phyloP scores from a whole-genome alignment of 176 grass and related monocot species.

The bread wheat (Triticum aestivum) region DNA sequence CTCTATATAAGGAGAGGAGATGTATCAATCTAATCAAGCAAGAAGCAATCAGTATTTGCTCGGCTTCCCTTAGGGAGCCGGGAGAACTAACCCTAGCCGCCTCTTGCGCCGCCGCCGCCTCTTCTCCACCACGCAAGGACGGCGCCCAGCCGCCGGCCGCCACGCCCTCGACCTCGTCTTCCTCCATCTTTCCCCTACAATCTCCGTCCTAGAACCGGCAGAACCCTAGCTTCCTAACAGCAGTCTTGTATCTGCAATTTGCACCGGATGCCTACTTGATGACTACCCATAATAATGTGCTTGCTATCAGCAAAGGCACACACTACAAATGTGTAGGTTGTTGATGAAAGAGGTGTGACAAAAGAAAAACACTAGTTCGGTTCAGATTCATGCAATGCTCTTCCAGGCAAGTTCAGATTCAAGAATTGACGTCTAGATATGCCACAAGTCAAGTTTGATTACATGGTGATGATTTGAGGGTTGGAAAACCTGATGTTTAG shows the following conservation, averaged over 20 bases:
- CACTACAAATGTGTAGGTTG: conserved; percentile 1
- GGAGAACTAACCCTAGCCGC: no score
- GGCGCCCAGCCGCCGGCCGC: no score
- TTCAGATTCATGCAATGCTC: background rate
- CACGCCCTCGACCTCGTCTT: no score
- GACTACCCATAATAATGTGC: background rate
- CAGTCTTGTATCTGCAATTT: background rate
- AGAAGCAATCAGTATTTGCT: no score
- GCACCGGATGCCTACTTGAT: background rate
- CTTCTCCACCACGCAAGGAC: no score
- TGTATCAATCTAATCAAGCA: no score
- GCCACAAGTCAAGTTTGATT: background rate
- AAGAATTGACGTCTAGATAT: background rate
- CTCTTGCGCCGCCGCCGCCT: no score
- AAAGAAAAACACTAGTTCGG: background rate
- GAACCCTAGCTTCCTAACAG: no score
- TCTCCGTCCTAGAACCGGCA: no score
- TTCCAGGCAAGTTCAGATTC: background rate
- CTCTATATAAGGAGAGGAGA: no score
- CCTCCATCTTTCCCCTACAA: no score
- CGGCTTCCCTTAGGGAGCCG: no score
- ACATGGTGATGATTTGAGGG: background rate
- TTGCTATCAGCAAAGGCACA: background rate
- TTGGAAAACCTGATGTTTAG: background rate
- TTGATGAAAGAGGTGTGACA: background rate